Conservation (phyloP, 768 basidiomycete genomes). For the Tricholoma terreum region DNA sequence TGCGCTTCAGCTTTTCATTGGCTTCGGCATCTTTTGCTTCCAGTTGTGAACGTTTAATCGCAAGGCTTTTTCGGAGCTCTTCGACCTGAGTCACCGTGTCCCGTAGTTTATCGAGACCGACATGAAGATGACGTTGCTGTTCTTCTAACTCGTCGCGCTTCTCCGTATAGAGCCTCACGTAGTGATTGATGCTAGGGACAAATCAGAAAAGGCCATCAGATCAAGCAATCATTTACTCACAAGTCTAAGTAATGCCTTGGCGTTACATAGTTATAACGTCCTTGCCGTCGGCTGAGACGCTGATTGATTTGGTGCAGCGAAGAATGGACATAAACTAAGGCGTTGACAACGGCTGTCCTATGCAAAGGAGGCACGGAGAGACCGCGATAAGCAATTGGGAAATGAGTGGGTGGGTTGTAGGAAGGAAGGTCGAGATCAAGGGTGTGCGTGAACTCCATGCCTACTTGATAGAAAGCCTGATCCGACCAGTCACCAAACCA, state of each 20-base stretch:
- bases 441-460: conserved; percentile 91
- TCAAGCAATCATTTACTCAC: conserved; percentile 49
- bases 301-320: conserved; percentile 88
- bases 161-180: conserved; percentile 90
- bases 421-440: conserved; percentile 87
- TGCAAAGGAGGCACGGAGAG: conserved; percentile 86
- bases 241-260: conserved; percentile 98
- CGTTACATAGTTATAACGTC: conserved; percentile 95
- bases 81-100: conserved; percentile 98
- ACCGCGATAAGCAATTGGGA: conserved; percentile 87
- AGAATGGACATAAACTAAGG: conserved; percentile 87
- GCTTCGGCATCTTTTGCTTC: conserved; percentile 93
- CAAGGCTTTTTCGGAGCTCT: conserved; percentile 91
- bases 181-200: conserved; percentile 83
- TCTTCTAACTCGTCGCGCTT: conserved; percentile 98
- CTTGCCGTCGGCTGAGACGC: conserved; percentile 85
- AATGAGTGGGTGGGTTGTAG: conserved; percentile 75
- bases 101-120: conserved; percentile 93
- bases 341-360: conserved; percentile 89
- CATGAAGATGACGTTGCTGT: conserved; percentile 96
- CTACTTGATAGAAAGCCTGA: conserved; percentile 97
- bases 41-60: conserved; percentile 88
- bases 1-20: conserved; percentile 94
- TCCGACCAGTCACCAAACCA: conserved; percentile 99
- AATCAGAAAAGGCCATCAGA: conserved; percentile 6